phyloP scores from a whole-genome alignment of 768 basidiomycete genomes.

The Paxillus involutus region DNA sequence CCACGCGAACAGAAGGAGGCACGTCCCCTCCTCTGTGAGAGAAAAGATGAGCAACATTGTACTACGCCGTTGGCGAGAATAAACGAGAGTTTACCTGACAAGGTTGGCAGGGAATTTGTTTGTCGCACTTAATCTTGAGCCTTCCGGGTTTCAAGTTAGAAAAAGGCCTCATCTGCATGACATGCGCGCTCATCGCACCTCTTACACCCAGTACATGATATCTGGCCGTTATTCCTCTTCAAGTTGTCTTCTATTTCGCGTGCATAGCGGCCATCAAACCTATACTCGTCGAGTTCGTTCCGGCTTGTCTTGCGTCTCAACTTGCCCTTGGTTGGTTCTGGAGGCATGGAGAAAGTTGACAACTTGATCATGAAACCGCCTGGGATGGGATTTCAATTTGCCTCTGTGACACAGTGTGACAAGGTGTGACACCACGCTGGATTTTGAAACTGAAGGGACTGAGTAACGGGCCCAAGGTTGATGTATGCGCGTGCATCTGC shows the following conservation, averaged over 20 bases:
- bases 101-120: constrained; percentile 76
- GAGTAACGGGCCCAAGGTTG: too few relatives aligned
- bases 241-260: constrained; percentile 71
- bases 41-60: not conserved
- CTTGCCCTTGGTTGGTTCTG: constrained; percentile 51
- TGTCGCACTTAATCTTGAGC: constrained; percentile 82
- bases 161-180: constrained; percentile 17
- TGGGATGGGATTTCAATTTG: too few relatives aligned
- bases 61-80: not conserved
- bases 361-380: too few relatives aligned
- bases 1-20: constrained; percentile 73
- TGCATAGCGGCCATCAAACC: constrained; percentile 52
- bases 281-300: constrained; percentile 50
- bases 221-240: constrained; percentile 75
- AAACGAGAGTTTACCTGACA: constrained; percentile 50
- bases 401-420: too few relatives aligned
- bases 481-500: too few relatives aligned
- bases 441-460: too few relatives aligned
- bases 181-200: constrained; percentile 60
- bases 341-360: constrained; percentile 46
- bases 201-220: constrained; percentile 82
- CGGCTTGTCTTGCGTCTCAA: constrained; percentile 49
- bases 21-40: constrained; percentile 59
- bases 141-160: constrained; percentile 38
- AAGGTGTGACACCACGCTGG: too few relatives aligned